These are phyloP conservation scores for Pinus albicaulis DNA, from an alignment of 75 land plant species.

Conservation along the genomic window DNA sequence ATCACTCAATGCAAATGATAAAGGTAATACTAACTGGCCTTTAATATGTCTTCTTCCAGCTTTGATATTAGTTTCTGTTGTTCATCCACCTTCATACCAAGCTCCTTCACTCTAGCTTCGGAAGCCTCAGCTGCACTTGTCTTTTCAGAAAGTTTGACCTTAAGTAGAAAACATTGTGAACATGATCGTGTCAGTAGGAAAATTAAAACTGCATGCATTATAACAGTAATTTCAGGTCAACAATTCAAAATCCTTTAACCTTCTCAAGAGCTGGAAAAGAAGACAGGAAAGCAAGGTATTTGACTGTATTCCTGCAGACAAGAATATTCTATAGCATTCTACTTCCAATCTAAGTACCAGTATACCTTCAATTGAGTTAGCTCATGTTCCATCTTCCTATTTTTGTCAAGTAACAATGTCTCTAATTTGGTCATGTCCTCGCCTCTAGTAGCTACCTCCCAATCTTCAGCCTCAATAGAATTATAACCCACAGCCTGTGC, in stretches of 20 bases:
- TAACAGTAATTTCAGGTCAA: not conserved
- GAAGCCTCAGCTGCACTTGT: conserved; percentile 48
- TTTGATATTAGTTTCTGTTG: conserved; percentile 87
- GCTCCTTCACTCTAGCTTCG: conserved; percentile 59
- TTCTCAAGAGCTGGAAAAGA: not conserved
- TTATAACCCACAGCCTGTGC: conserved; percentile 98
- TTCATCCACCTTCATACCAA: conserved; percentile 66
- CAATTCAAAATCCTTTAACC: not conserved
- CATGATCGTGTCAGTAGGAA: not conserved
- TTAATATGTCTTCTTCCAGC: conserved; percentile 93
- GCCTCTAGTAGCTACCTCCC: conserved; percentile 93
- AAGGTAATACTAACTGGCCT: conserved; percentile 41
- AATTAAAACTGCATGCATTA: not conserved
- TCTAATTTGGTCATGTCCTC: conserved; percentile 97
- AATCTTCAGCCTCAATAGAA: conserved; percentile 97
- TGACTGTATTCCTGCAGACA: not conserved
- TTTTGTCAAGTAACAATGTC: conserved; percentile 91
- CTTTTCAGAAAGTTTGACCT: conserved; percentile 94
- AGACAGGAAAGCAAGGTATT: not conserved
- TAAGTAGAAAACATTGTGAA: not conserved
- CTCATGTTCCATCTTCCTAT: conserved; percentile 97
- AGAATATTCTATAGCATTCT: not conserved
- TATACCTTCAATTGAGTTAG: conserved; percentile 92
- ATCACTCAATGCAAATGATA: not conserved
- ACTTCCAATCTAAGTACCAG: not conserved